Evolutionary conservation across 495 filamentous ascomycete species (phyloP), one percentile per base, ranked within the genome.

Genomic region (Daldinia decipiens): DNA sequence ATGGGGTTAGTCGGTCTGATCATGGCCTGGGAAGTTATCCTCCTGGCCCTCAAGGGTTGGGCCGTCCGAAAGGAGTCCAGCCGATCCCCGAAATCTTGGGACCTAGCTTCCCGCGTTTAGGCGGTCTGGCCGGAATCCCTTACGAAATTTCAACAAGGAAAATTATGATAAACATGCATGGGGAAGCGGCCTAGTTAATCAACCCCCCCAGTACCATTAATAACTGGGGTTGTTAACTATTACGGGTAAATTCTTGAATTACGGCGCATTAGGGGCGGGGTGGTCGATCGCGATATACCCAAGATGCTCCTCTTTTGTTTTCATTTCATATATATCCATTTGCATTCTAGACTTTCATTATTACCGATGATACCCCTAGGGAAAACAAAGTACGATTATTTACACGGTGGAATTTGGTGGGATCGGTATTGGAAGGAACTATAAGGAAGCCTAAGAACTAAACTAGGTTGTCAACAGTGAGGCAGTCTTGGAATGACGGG

Each of bases 31-130:
- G 86, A 90, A 55, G 86, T 94, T 31, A 57, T 93, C 34, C 77
- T 91, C 3, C 86, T 97, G 55, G 89, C 95, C n/a, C 78, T 98
- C 72, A 97, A 97, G 79, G 95, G 93, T 17, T 97, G 93, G 93
- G 93, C 93, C 1, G 79, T 89, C 15, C 87, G 89, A 72, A 87
- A 82, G 64, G 88, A 94, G 77, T 65, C 74, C 5, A 68, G 47
- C 51, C 68, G 65, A 26, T 38, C 60, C 43, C 39, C 50, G 1
- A 70, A 67, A 47, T 61, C 66, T 12, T 75, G 73, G 73, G 62
- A 32, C 32, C 58, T 70, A 15, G 39, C 50, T 27, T 72, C 68
- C 32, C 54, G 59, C 2, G 71, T 56, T 19, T 73, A 52, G 66
- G 43, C 19, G 43, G 43, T 47, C 43, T 12, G 43, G 19, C 21